Evolutionary conservation across 1,139 yeast species (phyloP), one percentile per base, ranked within the genome.

Genomic region (Meyerozyma smithsonii): DNA sequence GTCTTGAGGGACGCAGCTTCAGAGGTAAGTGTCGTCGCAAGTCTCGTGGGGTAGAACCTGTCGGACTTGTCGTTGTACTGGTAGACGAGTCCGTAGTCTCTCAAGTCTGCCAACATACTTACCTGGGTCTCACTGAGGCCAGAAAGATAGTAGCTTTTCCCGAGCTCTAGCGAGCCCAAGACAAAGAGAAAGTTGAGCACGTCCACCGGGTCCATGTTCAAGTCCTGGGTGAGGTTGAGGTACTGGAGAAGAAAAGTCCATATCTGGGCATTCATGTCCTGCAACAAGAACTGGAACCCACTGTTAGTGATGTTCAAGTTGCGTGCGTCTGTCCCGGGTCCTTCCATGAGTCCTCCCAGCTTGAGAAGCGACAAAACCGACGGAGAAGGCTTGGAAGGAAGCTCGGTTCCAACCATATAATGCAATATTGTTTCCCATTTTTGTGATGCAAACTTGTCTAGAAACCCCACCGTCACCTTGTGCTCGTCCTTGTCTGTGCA

Each of bases 391-490:
- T 75, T 66, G 8, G 69, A 67, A 16, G 79, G 66, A 36, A 81
- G 65, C 42, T 84, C 84, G 0, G 96, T 87, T 3, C 97, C 97
- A 36, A 92, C 98, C 97, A 92, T 92, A 63, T 84, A 92, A 69
- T 94, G 98, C 51, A 94, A 69, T 50, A 94, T 92, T 5, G 88
- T 80, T 58, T 94, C 98, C 98, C 98, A 92, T 55, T 85, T 87
- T 36, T 74, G 77, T 7, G 88, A 76, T 8, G 97, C 95, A 64
- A 88, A 89, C 33, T 69, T 69, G 53, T 89, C 96, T 37, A 92
- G 66, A 52, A 83, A 84, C 28, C 73, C 72, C 21, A 79, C 62
- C 37, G 79, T 81, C 1, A 87, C 84, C 36, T 66, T 66, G 44
- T 76, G 74, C 33, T 60, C 61, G 39, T 67, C 72, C 1, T 47